Evolutionary conservation across 495 filamentous ascomycete species (phyloP), one percentile per base, ranked within the genome.

Genomic region (Hypoxylon intermedium): DNA sequence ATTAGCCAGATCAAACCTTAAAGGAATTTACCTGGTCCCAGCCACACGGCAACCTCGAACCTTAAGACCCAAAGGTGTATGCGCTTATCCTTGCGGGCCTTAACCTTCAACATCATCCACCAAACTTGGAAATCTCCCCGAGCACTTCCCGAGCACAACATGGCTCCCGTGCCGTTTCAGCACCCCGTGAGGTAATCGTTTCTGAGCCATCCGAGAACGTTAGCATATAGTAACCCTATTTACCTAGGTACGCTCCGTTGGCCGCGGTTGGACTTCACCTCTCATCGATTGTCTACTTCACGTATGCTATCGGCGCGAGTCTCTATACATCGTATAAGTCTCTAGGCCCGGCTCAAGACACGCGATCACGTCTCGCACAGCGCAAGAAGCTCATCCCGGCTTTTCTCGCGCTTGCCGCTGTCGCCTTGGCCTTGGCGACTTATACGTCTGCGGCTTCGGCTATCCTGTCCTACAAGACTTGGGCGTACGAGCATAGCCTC

Each of bases 401-500:
- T 13, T 84, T 84, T 60, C 71, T 75, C 12, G 66, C 65, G 1
- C 65, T 83, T 0, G 79, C 79, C 12, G 37, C 67, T 2, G 30
- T 74, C 0, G 70, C 77, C 16, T 59, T 83, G 5, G 63, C 52
- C 3, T 49, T 74, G 9, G 75, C 78, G 3, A 46, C 69, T 7
- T 74, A 72, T 18, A 79, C 75, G 13, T 65, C 61, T 1, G 30
- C 74, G 15, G 53, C 56, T 11, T 79, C 77, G 34, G 60, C 58
- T 21, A 63, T 55, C 2, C 42, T 82, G 18, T 82, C 79, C 0
- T 84, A 83, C 63, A 64, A 71, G 41, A 72, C 72, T 12, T 84
- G 81, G 81, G 79, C 79, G 3, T 65, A 71, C 34, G 70, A 81
- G 42, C 70, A 78, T 46, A 78, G 74, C 5, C 58, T 80, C 20